Evolutionary conservation across 2,329 filamentous ascomycete species (phyloP).

Genomic region (Colletotrichum godetiae): DNA sequence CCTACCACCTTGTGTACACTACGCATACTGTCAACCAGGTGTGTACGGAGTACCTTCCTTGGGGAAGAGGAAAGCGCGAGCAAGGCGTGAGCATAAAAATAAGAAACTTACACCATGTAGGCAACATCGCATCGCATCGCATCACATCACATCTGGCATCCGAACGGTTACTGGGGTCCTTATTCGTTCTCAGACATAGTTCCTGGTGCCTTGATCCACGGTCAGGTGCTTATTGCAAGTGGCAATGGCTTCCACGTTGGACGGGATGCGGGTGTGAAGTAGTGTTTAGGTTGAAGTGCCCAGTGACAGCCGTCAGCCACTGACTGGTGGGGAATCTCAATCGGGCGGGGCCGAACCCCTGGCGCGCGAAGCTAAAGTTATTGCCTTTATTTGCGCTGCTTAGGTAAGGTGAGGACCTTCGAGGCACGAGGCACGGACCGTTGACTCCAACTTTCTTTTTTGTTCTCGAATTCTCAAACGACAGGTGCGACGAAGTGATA

Average conservation of each 20-base stretch:
- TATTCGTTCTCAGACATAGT: not conserved
- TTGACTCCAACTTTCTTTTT: not conserved
- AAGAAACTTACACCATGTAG: not conserved
- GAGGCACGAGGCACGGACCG: not conserved
- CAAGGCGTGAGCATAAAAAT: not conserved
- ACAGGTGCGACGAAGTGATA: not conserved
- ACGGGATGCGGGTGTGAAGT: slow-evolving; percentile 1
- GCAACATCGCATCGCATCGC: not conserved
- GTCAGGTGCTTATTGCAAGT: not conserved
- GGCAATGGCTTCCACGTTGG: not conserved
- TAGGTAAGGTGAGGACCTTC: not conserved
- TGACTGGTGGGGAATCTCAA: slow-evolving; percentile 34
- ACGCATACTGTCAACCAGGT: too few species aligned
- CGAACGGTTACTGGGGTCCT: slow-evolving; percentile 4
- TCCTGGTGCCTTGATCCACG: not conserved
- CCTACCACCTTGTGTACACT: too few species aligned
- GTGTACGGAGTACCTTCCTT: too few species aligned
- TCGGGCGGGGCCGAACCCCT: slow-evolving; percentile 13
- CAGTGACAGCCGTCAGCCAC: slow-evolving; percentile 27
- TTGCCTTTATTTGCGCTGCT: not conserved
- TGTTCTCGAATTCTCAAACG: not conserved
- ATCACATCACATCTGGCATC: slow-evolving; percentile 4
- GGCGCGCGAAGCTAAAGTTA: not conserved
- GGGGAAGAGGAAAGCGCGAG: too few species aligned
- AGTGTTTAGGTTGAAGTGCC: slow-evolving; percentile 16